phyloP scores from a whole-genome alignment of 345 rosid species.

The Noccaea caerulescens region DNA sequence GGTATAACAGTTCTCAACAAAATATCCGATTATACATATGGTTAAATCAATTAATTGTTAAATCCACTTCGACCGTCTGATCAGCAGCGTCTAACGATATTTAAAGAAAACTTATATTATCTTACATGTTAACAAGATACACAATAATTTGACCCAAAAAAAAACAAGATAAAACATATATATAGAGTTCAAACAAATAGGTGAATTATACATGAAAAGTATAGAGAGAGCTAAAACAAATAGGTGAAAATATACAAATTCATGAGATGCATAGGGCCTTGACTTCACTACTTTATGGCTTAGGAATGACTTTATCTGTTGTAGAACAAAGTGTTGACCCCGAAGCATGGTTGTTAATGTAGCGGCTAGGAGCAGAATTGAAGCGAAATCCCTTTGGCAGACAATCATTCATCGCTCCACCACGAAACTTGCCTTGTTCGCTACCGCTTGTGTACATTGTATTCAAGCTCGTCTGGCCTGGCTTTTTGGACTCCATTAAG shows the following conservation, averaged over 20 bases:
- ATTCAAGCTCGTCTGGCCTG: constrained; percentile 7
- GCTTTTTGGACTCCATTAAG: constrained; percentile 7
- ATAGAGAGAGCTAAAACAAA: constrained; percentile 5
- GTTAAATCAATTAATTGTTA: no score
- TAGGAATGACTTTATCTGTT: constrained; percentile 32
- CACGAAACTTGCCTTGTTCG: background rate
- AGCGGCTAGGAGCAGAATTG: constrained; percentile 42
- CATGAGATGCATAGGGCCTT: constrained; percentile 8
- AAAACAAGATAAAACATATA: no score
- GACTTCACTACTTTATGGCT: constrained; percentile 13
- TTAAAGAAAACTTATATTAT: no score
- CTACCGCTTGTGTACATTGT: constrained; percentile 10
- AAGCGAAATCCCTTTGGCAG: constrained; percentile 41
- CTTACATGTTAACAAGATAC: no score
- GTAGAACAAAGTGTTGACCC: constrained; percentile 41
- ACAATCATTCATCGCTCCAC: constrained; percentile 27
- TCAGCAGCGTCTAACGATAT: no score
- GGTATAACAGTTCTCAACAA: no score
- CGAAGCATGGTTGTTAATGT: constrained; percentile 34
- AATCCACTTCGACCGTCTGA: no score
- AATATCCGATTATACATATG: no score
- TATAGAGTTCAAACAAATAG: constrained; percentile 10
- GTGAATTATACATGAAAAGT: constrained; percentile 6
- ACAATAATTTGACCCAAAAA: no score
- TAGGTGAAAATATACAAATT: constrained; percentile 20